Base-by-base conservation (phyloP, 179 eudicot species). In the Sideroxylon spinosum region DNA sequence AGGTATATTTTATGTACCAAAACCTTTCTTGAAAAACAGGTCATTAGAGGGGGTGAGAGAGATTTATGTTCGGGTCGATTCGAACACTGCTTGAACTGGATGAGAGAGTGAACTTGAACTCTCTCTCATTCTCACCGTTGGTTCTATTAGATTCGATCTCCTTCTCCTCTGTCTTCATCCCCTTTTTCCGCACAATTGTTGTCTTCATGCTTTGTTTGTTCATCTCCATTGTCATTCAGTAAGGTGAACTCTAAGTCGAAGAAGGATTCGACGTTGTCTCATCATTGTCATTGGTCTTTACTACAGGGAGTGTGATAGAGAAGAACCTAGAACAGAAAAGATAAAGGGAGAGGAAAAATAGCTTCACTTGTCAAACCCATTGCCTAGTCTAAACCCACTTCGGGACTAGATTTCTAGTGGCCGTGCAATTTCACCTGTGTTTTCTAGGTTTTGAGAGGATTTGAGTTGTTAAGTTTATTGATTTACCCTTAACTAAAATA, bases 161-260 rank as follows among this genome's bases (percentile, higher is more conserved):
- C 0, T 63, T 57, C 6, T 32, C 73, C 0, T 68, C 79, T 29
- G 64, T n/a, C 50, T 25, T 55, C 66, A 0, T 13, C 56, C 0
- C 16, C 5, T 37, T 37, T 12, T 44, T 28, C 14, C 46, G 69
- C 16, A 7, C 7, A 37, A 14, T 23, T 37, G 68, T 22, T 23
- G 26, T 56, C 60, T n/a, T 56, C 14, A 0, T 20, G 48, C 28
- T 29, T 22, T 25, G 13, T 7, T 55, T 48, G 70, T 13, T 25
- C 60, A 19, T 71, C 74, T 22, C 14, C 50, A 13, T 46, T 50
- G 7, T 16, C 70, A 37, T 22, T 75, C n/a, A 84, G 84, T 0
- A 84, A 81, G 26, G 91, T 26, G 80, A 90, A 85, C 82, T 89
- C 92, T 50, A 90, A 23, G 86, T 90, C 94, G 70, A 90, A 90